Percentiles rank a stretch among this genome's conserved stretches.
Evolutionary conservation across 495 filamentous ascomycete species (phyloP).

Genomic region (Durotheca rogersii): DNA sequence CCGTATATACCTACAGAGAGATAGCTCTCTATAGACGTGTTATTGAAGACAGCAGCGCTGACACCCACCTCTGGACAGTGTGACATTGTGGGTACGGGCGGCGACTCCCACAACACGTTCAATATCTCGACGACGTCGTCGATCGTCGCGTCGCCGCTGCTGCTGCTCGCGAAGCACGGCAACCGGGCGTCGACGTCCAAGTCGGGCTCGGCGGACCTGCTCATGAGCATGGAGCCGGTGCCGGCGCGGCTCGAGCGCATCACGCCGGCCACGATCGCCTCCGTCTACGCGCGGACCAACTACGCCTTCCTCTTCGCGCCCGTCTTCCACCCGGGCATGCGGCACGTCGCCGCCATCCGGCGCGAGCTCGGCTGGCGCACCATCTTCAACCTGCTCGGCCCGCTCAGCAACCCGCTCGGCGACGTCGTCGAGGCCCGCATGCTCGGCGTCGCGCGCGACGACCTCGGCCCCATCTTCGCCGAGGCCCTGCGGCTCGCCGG

Average conservation of each 20-base stretch:
- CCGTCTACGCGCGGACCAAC: constrained; percentile 73
- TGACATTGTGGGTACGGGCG: constrained; percentile 97
- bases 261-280: constrained; percentile 63
- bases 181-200: constrained; percentile 94
- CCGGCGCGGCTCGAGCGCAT: constrained; percentile 73
- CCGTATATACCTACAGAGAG: too few species aligned
- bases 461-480: constrained; percentile 82
- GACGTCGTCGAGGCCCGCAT: constrained; percentile 79
- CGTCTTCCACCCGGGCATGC: constrained; percentile 93
- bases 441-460: constrained; percentile 83
- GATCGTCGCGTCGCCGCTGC: constrained; percentile 80
- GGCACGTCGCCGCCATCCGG: constrained; percentile 77
- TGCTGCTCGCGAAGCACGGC: constrained; percentile 90
- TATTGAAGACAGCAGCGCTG: constrained; percentile 3
- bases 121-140: constrained; percentile 95
- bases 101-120: constrained; percentile 95
- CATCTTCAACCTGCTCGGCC: constrained; percentile 95
- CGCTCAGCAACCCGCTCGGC: constrained; percentile 85
- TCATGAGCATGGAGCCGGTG: constrained; percentile 66
- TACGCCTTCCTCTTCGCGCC: constrained; percentile 97
- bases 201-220: constrained; percentile 91
- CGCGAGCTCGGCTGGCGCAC: constrained; percentile 85
- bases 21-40: too few species aligned
- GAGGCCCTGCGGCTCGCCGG: constrained; percentile 79
- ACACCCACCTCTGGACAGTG: constrained; percentile 54